Evolutionary conservation across 139 green algal species (phyloP).

Genomic region (Marvania coccoides): DNA sequence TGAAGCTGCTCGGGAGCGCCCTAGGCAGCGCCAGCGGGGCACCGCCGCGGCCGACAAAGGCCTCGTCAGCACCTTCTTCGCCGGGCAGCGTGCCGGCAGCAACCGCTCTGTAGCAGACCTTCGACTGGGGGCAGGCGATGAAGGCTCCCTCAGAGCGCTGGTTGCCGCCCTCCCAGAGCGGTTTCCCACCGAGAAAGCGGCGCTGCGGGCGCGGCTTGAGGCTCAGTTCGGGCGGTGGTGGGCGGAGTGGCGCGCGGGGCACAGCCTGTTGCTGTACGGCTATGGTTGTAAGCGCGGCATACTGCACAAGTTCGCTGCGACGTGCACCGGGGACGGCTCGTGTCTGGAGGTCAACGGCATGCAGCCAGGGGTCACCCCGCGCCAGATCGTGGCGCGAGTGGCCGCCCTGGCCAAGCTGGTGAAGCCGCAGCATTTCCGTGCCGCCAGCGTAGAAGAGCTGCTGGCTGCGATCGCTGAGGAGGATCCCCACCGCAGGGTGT

Average conservation of each 20-base stretch:
- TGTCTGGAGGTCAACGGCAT: constrained; percentile 51
- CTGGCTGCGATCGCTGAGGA: constrained; percentile 15
- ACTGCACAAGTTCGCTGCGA: constrained; percentile 55
- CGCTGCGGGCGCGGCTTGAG: neutral
- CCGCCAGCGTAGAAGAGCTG: constrained; percentile 5
- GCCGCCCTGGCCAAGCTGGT: constrained; percentile 1
- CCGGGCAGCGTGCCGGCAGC: neutral
- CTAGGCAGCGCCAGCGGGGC: neutral
- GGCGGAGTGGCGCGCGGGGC: constrained; percentile 20
- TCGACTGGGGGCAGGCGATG: neutral
- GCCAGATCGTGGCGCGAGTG: constrained; percentile 32
- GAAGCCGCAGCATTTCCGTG: neutral
- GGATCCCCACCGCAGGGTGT: constrained; percentile 31
- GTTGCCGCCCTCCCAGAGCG: neutral
- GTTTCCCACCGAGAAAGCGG: constrained; percentile 17
- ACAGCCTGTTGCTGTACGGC: constrained; percentile 78
- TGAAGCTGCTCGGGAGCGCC: neutral
- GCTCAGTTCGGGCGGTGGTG: constrained; percentile 4
- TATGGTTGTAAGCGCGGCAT: constrained; percentile 72
- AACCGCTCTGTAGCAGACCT: constrained; percentile 1
- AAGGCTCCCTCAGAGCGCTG: neutral
- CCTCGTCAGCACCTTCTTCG: constrained; percentile 8
- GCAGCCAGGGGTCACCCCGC: constrained; percentile 27
- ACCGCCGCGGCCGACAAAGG: neutral
- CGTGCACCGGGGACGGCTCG: constrained; percentile 14